Percentiles rank a stretch among this genome's conserved stretches.
These are phyloP conservation scores for Salvia sclarea DNA, from an alignment of 305 asterid species.

Conservation along the genomic window DNA sequence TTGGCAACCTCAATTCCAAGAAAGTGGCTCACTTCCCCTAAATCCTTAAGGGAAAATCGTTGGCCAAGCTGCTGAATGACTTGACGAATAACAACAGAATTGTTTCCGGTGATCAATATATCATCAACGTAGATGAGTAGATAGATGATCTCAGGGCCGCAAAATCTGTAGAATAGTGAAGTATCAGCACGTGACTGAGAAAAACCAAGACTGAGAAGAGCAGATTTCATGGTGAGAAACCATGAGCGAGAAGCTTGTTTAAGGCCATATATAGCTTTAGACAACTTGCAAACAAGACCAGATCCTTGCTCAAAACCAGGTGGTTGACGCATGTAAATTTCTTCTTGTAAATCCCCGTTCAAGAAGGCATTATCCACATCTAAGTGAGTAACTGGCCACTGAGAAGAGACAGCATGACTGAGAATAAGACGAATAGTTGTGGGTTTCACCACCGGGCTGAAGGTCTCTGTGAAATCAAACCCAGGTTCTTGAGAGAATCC, in stretches of 20 bases:
- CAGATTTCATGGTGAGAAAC: background rate
- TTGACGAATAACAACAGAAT: background rate
- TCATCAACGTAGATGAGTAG: background rate
- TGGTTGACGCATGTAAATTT: background rate
- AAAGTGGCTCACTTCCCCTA: background rate
- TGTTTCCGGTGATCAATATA: background rate
- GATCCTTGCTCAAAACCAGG: background rate
- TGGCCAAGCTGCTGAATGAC: background rate
- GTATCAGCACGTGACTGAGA: background rate
- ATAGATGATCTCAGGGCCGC: no score
- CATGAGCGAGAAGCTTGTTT: background rate
- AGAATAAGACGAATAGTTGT: background rate
- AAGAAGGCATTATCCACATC: background rate
- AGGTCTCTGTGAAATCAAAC: background rate
- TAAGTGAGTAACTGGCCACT: background rate
- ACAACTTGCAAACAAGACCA: background rate
- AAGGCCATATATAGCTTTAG: background rate
- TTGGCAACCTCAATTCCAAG: background rate
- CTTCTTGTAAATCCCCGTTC: background rate
- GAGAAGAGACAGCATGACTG: background rate
- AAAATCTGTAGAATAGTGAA: background rate
- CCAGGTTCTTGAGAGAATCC: background rate
- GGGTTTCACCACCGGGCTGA: background rate
- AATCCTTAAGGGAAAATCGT: background rate
- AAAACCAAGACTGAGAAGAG: background rate